Base-by-base conservation (phyloP, 306 rosid species). In the Cicer bijugum region DNA sequence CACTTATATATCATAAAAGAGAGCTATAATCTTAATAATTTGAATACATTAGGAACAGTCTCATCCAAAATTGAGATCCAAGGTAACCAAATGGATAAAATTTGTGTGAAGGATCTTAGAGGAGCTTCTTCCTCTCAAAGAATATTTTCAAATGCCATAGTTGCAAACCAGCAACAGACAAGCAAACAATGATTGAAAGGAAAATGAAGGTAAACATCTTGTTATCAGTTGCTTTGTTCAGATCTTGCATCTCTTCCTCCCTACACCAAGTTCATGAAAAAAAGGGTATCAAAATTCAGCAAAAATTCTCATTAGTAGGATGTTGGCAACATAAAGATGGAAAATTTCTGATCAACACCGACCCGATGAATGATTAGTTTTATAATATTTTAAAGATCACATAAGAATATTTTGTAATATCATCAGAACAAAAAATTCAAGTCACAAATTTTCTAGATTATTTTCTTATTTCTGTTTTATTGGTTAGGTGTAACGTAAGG, bases 241-340 rank as follows among this genome's bases (percentile, higher is more conserved):
- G 85, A 8, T 83, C 82, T 69, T 93, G 97, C 98, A 89, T 91
- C 82, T 86, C 96, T 60, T 84, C 87, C 86, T 91, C 98, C 85
- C 97, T 93, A 52, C 58, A 58, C 76, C 69, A 70, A 17, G 62
- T 69, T 50, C 28, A 71, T 1, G 9, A n/a, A 77, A 43, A 48
- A 42, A 74, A 51, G 16, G 10, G 17, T 14, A 47, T 48, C 58
- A 77, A 68, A 72, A 79, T 57, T 48, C 6, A 51, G 65, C 42
- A 57, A 72, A 61, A 67, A 3, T 4, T 55, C 16, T 37, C 20
- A 15, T 50, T 11, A 52, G 56, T 58, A 65, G 43, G 17, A 48
- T 45, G 58, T 35, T 38, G 47, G 70, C 76, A 17, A 33, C 39
- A 19, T 53, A 42, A 64, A 19, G 23, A 15, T 3, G 11, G n/a